phyloP scores from a whole-genome alignment of 257 asterid genomes.

The Solanum piurae region DNA sequence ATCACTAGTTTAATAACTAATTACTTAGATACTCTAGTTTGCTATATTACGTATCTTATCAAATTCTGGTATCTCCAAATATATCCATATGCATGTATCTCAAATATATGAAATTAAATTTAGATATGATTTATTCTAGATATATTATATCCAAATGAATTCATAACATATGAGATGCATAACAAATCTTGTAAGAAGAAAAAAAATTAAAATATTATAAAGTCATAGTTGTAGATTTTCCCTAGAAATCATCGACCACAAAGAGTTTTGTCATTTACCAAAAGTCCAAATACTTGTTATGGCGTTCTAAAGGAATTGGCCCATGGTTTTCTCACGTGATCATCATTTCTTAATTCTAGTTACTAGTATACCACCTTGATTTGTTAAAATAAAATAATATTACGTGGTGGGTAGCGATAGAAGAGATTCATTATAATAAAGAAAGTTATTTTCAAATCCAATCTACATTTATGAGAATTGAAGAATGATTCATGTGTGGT shows the following conservation, averaged over 20 bases:
- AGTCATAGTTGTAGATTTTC: not conserved
- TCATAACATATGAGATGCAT: not conserved
- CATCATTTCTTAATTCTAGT: not conserved
- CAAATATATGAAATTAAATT: too few species aligned
- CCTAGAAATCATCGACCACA: not conserved
- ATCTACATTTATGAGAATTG: not conserved
- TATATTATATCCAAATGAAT: too few species aligned
- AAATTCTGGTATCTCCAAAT: too few species aligned
- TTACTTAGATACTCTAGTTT: not conserved
- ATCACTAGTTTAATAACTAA: not conserved
- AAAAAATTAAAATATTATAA: not conserved
- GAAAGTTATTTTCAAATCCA: not conserved
- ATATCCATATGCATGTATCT: too few species aligned
- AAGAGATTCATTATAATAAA: not conserved
- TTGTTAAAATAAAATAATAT: accelerated
- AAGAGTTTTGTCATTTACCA: not conserved
- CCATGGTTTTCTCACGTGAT: not conserved
- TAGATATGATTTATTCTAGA: too few species aligned
- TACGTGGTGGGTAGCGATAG: not conserved
- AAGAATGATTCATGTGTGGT: not conserved
- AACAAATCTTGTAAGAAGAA: too few species aligned
- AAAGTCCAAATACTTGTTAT: not conserved
- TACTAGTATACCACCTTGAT: not conserved
- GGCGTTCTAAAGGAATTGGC: not conserved
- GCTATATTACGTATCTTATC: not conserved